These are phyloP conservation scores for Solanum hybrid DNA, from an alignment of 305 asterid species.

Conservation along the genomic window DNA sequence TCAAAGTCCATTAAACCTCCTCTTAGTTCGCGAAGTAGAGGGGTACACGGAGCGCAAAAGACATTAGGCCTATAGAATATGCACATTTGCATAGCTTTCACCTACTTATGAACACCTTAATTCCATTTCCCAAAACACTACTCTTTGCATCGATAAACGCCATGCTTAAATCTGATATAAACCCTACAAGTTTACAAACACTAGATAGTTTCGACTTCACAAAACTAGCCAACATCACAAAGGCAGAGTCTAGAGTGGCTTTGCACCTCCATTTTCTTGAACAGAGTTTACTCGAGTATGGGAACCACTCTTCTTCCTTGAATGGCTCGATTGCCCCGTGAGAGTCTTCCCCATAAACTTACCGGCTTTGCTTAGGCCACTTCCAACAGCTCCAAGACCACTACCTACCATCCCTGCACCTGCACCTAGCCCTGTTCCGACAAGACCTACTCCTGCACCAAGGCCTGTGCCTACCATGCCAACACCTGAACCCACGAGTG, in stretches of 20 bases:
- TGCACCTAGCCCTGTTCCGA: slow-evolving; percentile 61
- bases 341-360: slow-evolving; percentile 79
- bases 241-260: slow-evolving; percentile 22
- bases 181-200: background rate
- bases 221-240: background rate
- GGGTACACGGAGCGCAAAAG: background rate
- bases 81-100: background rate
- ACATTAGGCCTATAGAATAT: background rate
- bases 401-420: slow-evolving; percentile 14
- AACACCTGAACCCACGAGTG: slow-evolving; percentile 59
- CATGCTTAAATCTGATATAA: background rate
- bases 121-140: background rate
- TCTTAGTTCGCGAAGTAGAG: background rate
- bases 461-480: slow-evolving; percentile 61
- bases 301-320: slow-evolving; percentile 53
- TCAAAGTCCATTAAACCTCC: background rate
- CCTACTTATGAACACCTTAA: background rate
- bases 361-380: slow-evolving; percentile 79
- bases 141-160: background rate
- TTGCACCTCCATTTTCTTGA: slow-evolving; percentile 70
- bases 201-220: background rate
- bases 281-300: slow-evolving; percentile 45
- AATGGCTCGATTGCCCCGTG: slow-evolving; percentile 12
- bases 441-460: slow-evolving; percentile 64
- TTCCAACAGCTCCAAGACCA: slow-evolving; percentile 69